Conservation (phyloP, 495 filamentous ascomycete genomes). For the Penicillium canescens region DNA sequence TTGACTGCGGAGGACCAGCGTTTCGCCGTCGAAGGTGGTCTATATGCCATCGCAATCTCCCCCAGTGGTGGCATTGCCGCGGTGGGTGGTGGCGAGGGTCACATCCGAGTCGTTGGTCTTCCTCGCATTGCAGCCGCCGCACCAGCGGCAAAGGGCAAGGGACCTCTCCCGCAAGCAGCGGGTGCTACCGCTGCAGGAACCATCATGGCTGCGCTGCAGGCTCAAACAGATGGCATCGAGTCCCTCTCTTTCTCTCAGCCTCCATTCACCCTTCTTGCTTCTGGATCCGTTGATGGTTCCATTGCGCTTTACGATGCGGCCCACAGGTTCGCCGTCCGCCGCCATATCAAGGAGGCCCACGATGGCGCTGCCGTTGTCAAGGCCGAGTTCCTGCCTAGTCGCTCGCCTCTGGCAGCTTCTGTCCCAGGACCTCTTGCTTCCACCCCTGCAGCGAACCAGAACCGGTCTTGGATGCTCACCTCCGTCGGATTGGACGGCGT, state of each 20-base stretch:
- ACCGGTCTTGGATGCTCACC: conserved; percentile 67
- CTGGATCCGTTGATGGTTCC: conserved; percentile 85
- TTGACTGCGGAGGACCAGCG: conserved; percentile 83
- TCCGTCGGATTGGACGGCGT: conserved; percentile 84
- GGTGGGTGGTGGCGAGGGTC: conserved; percentile 83
- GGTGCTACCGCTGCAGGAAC: conserved; percentile 69
- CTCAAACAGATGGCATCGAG: conserved; percentile 80
- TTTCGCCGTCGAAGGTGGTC: conserved; percentile 86
- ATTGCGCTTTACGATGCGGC: conserved; percentile 87
- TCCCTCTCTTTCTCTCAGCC: conserved; percentile 79
- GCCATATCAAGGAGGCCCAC: conserved; percentile 76
- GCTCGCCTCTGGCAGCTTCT: conserved; percentile 20
- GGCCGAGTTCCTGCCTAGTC: conserved; percentile 75
- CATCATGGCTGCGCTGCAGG: conserved; percentile 70
- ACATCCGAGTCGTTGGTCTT: conserved; percentile 79
- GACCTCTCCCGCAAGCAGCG: conserved; percentile 29
- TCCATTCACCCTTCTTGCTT: conserved; percentile 75
- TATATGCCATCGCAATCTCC: conserved; percentile 81
- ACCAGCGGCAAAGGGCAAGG: conserved; percentile 29
- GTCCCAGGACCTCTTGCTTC: conserved; percentile 25
- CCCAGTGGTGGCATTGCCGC: conserved; percentile 77
- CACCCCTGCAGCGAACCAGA: conserved; percentile 29
- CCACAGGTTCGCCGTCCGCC: conserved; percentile 76
- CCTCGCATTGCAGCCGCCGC: conserved; percentile 59
- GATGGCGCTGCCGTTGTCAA: conserved; percentile 84